A percentile compares a stretch with the other conserved stretches of the same genome.
Evolutionary conservation across 2,329 filamentous ascomycete genomes (phyloP).

Genomic region (Claviceps arundinis): DNA sequence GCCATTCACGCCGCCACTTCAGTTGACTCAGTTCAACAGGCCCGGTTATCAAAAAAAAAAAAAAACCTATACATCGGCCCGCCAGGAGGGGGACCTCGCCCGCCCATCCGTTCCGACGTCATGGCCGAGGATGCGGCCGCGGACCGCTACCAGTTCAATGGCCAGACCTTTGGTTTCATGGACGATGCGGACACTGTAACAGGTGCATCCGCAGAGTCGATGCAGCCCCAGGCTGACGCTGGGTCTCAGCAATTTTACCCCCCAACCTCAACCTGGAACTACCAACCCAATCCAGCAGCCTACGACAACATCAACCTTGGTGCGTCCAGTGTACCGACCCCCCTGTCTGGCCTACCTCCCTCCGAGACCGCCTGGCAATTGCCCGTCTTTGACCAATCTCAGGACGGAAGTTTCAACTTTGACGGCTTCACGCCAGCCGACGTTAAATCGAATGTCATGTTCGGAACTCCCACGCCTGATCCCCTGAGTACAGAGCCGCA

Average conservation of each 20-base stretch:
- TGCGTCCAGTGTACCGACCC: slow-evolving; percentile 19
- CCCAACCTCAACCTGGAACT: slow-evolving; percentile 29
- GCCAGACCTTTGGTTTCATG: slow-evolving; percentile 25
- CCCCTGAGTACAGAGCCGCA: neutral
- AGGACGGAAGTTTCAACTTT: slow-evolving; percentile 18
- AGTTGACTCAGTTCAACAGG: neutral
- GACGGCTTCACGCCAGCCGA: slow-evolving; percentile 20
- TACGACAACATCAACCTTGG: slow-evolving; percentile 32
- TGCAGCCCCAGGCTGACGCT: slow-evolving; percentile 18
- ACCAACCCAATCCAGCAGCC: slow-evolving; percentile 30
- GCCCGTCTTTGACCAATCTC: slow-evolving; percentile 22
- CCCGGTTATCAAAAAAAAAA: neutral
- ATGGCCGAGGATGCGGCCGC: slow-evolving; percentile 29
- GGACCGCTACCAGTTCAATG: slow-evolving; percentile 30
- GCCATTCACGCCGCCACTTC: neutral
- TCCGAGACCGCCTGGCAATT: slow-evolving; percentile 22
- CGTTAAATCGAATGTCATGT: slow-evolving; percentile 23
- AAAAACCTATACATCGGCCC: neutral
- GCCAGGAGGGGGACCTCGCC: slow-evolving; percentile 1
- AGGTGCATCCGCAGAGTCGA: slow-evolving; percentile 19
- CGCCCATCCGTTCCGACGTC: slow-evolving; percentile 10
- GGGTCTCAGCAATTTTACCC: slow-evolving; percentile 20
- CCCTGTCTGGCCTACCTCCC: slow-evolving; percentile 19
- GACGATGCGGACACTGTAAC: slow-evolving; percentile 18
- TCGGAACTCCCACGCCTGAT: slow-evolving; percentile 7